Evolutionary conservation across 257 asterid genomes (phyloP).

Genomic region (Penstemon eatonii): DNA sequence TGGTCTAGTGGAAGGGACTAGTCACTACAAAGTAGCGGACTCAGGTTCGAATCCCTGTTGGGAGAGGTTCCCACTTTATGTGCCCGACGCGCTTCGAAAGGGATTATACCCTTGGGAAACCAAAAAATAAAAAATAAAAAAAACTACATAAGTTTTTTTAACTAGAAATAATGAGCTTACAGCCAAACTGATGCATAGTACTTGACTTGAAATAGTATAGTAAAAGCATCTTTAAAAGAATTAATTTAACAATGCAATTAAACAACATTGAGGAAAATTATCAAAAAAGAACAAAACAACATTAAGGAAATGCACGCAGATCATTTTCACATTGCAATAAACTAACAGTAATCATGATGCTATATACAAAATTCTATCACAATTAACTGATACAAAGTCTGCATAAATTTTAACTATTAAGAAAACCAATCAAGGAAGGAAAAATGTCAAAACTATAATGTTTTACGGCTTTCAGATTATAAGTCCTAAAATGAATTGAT

Average conservation of each 20-base stretch:
- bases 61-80: no score
- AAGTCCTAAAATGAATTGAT: neutral
- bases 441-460: conserved; percentile 1
- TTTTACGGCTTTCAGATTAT: neutral
- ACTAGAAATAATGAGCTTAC: neutral
- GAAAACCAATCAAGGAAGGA: conserved; percentile 9
- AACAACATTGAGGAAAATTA: conserved; percentile 12
- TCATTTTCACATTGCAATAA: conserved; percentile 5
- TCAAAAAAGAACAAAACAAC: neutral
- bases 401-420: neutral
- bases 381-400: neutral
- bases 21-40: no score
- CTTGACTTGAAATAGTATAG: conserved; percentile 10
- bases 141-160: conserved; percentile 2
- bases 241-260: conserved; percentile 14
- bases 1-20: no score
- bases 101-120: no score
- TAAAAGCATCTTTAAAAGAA: conserved; percentile 1
- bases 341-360: neutral
- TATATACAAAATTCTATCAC: neutral
- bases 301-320: conserved; percentile 20
- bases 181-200: conserved; percentile 4
- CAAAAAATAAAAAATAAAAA: no score
- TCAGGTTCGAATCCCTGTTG: no score
- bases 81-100: no score